A percentile compares a stretch with the other conserved stretches of the same genome.
Evolutionary conservation across 768 basidiomycete genomes (phyloP).

Genomic region (Crepidotus variabilis): DNA sequence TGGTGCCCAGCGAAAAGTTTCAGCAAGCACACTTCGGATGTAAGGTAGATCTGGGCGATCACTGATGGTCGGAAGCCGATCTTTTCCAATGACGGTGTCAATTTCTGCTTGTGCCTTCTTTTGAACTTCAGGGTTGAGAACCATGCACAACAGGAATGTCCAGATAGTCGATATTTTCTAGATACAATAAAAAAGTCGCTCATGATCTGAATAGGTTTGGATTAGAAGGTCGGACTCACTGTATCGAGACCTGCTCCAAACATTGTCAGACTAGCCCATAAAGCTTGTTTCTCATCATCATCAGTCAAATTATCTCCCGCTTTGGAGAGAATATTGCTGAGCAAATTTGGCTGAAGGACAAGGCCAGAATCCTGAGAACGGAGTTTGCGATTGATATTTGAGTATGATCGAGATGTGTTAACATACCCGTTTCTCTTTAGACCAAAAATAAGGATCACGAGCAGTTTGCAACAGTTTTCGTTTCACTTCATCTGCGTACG

Average conservation of each 20-base stretch:
- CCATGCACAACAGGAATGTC: conserved; percentile 47
- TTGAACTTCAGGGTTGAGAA: conserved; percentile 38
- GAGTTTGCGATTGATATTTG: background rate
- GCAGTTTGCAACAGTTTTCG: conserved; percentile 32
- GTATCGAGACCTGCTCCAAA: conserved; percentile 1
- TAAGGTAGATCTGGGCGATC: conserved; percentile 49
- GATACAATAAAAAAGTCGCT: background rate
- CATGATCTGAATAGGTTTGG: background rate
- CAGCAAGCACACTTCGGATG: conserved; percentile 38
- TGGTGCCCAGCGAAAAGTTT: conserved; percentile 43
- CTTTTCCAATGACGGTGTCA: conserved; percentile 34
- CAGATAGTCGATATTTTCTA: conserved; percentile 37
- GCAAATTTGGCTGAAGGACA: conserved; percentile 33
- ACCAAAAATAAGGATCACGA: conserved; percentile 34
- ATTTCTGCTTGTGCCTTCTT: conserved; percentile 50
- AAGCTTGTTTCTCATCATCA: background rate
- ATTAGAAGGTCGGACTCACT: background rate
- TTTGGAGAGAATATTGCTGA: conserved; percentile 26
- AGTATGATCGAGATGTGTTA: background rate
- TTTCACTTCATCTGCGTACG: conserved; percentile 35
- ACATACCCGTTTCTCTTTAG: conserved; percentile 41
- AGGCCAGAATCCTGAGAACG: conserved; percentile 32
- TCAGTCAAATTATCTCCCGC: conserved; percentile 18
- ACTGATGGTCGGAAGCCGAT: conserved; percentile 33
- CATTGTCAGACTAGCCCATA: background rate